These are phyloP conservation scores for Lachnellula occidentalis DNA, from an alignment of 2,329 filamentous ascomycete genomes.

Conservation along the genomic window DNA sequence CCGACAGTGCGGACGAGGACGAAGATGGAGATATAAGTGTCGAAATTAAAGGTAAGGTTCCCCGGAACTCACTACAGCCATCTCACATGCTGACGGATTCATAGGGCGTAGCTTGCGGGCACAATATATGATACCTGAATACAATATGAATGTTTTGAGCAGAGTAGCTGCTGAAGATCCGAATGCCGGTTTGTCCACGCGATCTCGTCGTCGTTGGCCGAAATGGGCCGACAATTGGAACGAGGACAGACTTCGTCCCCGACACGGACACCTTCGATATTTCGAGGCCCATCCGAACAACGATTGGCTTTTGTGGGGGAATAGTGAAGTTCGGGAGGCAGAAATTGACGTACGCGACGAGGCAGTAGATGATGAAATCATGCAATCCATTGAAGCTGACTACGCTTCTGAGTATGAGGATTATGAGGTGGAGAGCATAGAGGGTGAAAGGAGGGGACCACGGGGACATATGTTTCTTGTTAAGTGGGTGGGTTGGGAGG, in stretches of 20 bases:
- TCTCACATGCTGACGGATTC: too few relatives aligned
- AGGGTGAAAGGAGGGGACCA: background rate
- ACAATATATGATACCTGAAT: background rate
- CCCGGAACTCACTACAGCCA: too few relatives aligned
- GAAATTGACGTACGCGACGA: background rate
- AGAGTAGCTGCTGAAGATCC: background rate
- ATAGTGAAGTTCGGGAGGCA: background rate
- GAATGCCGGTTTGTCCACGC: background rate
- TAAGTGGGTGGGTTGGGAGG: slow-evolving; percentile 3
- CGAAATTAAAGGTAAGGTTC: too few relatives aligned
- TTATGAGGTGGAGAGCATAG: slow-evolving; percentile 5
- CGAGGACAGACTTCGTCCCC: background rate
- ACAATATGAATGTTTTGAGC: background rate
- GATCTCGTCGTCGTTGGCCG: background rate
- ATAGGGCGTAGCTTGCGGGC: background rate
- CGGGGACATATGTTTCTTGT: slow-evolving; percentile 3
- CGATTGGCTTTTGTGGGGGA: background rate
- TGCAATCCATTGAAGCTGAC: background rate
- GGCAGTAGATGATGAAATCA: background rate
- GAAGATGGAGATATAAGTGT: background rate
- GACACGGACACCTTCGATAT: background rate
- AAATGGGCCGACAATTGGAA: background rate
- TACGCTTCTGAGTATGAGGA: background rate
- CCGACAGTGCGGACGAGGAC: background rate
- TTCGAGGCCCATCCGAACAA: background rate